Conservation (phyloP, 2,329 filamentous ascomycete species). For the Claviceps sp. region DNA sequence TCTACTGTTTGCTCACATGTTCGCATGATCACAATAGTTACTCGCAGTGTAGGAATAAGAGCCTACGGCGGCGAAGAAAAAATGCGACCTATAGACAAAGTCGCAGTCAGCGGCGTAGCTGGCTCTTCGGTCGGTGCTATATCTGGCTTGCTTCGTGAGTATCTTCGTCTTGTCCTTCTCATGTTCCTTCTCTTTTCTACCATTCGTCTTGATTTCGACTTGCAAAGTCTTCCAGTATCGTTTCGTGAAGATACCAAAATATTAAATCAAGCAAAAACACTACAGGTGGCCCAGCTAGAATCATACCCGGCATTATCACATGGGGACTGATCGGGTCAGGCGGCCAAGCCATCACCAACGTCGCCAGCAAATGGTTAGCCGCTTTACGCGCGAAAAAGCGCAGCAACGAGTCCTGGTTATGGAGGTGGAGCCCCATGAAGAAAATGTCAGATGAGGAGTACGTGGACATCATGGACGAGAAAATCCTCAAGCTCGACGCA, state of each 20-base stretch:
- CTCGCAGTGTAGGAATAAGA: constrained; percentile 32
- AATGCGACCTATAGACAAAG: constrained; percentile 43
- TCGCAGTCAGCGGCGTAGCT: constrained; percentile 55
- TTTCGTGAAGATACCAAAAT: neutral
- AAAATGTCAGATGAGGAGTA: constrained; percentile 63
- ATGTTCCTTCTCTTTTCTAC: neutral
- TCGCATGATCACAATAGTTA: constrained; percentile 24
- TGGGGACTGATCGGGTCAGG: constrained; percentile 31
- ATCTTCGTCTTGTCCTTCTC: neutral
- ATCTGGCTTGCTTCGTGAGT: constrained; percentile 42
- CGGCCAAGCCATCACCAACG: constrained; percentile 26
- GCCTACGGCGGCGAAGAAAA: constrained; percentile 37
- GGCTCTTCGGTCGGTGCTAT: constrained; percentile 55
- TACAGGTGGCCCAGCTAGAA: constrained; percentile 37
- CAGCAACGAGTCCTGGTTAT: constrained; percentile 29
- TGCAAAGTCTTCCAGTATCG: neutral
- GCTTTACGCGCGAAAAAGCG: constrained; percentile 20
- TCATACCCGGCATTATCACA: constrained; percentile 36
- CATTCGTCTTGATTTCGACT: too few relatives aligned
- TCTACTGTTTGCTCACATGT: neutral
- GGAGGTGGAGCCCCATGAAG: constrained; percentile 59
- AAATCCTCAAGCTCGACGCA: constrained; percentile 50
- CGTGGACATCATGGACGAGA: constrained; percentile 54
- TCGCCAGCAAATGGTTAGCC: constrained; percentile 20
- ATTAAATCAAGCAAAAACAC: neutral